A percentile compares a stretch with the other conserved stretches of the same genome.
These are phyloP conservation scores for Aspergillus novofumigatus DNA, from an alignment of 2,329 filamentous ascomycete genomes.

Conservation along the genomic window DNA sequence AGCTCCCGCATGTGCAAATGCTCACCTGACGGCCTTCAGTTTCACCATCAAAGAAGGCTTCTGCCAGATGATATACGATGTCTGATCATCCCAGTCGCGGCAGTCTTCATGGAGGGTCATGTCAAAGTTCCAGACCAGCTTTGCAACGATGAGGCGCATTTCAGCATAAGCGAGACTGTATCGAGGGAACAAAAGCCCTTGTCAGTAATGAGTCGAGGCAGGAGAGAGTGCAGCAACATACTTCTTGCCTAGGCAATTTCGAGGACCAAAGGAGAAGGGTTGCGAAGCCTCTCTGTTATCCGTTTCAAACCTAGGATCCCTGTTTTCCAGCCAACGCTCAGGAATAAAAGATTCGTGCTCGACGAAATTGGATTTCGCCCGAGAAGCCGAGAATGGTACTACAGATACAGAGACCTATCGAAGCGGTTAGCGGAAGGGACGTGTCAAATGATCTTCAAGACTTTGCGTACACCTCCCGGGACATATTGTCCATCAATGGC, in stretches of 20 bases:
- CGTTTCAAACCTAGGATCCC: not conserved
- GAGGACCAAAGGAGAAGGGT: constrained; percentile 7
- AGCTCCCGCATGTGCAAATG: not conserved
- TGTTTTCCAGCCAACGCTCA: constrained; percentile 6
- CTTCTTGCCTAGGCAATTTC: constrained; percentile 12
- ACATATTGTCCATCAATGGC: constrained; percentile 34
- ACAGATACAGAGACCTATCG: not conserved
- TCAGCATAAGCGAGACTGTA: constrained; percentile 9
- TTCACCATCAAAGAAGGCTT: constrained; percentile 1
- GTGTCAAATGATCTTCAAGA: not conserved
- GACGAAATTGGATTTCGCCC: constrained; percentile 6
- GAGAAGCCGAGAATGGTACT: constrained; percentile 3
- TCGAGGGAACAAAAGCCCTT: not conserved
- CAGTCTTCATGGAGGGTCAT: not conserved
- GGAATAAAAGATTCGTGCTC: constrained; percentile 10
- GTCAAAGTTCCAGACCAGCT: constrained; percentile 3
- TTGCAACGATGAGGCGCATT: constrained; percentile 8
- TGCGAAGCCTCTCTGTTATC: constrained; percentile 7
- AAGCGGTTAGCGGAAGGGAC: not conserved
- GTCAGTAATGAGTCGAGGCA: not conserved
- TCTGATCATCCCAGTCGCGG: not conserved
- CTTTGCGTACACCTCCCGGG: constrained; percentile 22
- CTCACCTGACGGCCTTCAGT: not conserved
- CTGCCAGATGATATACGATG: constrained; percentile 1
- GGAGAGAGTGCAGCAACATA: not conserved